Evolutionary conservation across 306 rosid species (phyloP).

Genomic region (Amphicarpaea edgeworthii): DNA sequence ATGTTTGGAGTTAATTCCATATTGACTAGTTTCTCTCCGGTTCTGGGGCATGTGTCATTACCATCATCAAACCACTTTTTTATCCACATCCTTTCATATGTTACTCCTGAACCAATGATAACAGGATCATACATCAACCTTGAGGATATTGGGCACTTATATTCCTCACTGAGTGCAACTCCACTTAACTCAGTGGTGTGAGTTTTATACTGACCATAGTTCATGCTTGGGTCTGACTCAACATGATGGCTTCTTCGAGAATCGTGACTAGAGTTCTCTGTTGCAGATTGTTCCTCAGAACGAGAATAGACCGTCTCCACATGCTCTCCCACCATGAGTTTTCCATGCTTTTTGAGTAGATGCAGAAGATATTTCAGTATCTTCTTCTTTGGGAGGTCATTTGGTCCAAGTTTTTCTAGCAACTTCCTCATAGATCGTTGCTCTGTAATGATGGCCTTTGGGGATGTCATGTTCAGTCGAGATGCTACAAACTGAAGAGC

Average conservation of each 20-base stretch:
- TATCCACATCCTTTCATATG: constrained; percentile 89
- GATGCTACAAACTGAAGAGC: constrained; percentile 77
- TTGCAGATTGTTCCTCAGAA: constrained; percentile 43
- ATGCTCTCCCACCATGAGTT: constrained; percentile 55
- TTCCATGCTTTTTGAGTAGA: constrained; percentile 69
- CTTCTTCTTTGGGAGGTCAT: constrained; percentile 56
- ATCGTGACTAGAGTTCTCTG: constrained; percentile 43
- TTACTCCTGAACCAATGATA: constrained; percentile 77
- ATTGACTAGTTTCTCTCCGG: constrained; percentile 56
- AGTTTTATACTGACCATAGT: constrained; percentile 39
- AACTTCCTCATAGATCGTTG: constrained; percentile 71
- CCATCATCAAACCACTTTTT: constrained; percentile 90
- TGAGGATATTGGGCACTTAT: constrained; percentile 77
- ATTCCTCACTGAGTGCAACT: constrained; percentile 66
- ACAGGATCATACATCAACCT: constrained; percentile 94
- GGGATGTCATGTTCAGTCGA: constrained; percentile 69
- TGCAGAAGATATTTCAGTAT: constrained; percentile 65
- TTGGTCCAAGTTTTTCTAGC: constrained; percentile 58
- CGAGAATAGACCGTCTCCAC: constrained; percentile 41
- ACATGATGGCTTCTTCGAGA: constrained; percentile 44
- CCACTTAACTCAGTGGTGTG: constrained; percentile 48
- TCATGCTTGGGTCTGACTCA: constrained; percentile 44
- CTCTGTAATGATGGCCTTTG: constrained; percentile 66
- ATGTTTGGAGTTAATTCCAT: constrained; percentile 65
- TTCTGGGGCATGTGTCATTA: constrained; percentile 75